Conservation (phyloP, 306 rosid species). For the Potentilla sterilis region DNA sequence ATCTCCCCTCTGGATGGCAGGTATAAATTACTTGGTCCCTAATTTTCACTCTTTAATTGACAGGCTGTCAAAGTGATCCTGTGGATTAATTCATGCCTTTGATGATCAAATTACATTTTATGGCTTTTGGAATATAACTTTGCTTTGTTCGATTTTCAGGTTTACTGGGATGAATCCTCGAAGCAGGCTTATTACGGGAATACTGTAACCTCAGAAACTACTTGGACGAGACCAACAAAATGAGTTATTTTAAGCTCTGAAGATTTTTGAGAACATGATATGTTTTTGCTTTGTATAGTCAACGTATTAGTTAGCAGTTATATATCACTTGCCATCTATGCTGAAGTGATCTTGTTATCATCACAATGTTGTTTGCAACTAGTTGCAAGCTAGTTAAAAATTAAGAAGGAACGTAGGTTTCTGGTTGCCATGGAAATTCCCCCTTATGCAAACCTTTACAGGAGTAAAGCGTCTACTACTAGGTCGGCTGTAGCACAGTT, state of each 20-base stretch:
- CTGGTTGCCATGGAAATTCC: background rate
- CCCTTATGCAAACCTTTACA: background rate
- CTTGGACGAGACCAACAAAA: constrained; percentile 65
- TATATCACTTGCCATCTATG: background rate
- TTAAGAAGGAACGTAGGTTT: too few relatives aligned
- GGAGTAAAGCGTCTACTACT: background rate
- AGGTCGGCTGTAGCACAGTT: too few relatives aligned
- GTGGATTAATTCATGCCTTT: background rate
- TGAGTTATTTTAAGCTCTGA: constrained; percentile 17
- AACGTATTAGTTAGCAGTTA: background rate
- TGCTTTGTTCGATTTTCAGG: constrained; percentile 41
- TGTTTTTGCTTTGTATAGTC: background rate
- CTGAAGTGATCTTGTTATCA: background rate
- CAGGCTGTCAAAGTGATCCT: background rate
- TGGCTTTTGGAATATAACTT: background rate
- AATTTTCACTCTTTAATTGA: background rate
- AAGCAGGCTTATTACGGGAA: constrained; percentile 88
- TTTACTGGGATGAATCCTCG: constrained; percentile 74
- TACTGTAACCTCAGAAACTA: constrained; percentile 59
- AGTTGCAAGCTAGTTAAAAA: background rate
- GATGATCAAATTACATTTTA: background rate
- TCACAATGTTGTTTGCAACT: background rate
- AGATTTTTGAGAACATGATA: background rate
- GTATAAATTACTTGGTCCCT: constrained; percentile 27
- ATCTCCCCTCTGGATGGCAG: constrained; percentile 89